phyloP scores from a whole-genome alignment of 2,329 filamentous ascomycete genomes.

The Colletotrichum sp. region DNA sequence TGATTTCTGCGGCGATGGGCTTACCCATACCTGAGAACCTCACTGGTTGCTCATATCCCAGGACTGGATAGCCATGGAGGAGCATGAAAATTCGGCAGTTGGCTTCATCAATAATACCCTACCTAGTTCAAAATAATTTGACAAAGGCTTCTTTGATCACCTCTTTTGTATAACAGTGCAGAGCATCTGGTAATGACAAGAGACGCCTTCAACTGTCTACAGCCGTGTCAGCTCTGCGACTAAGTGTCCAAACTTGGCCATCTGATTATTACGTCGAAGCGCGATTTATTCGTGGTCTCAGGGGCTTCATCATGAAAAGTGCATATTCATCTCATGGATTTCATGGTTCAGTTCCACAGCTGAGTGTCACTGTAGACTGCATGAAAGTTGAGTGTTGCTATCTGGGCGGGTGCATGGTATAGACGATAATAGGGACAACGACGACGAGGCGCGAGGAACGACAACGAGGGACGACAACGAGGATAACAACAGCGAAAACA shows the following conservation, averaged over 20 bases:
- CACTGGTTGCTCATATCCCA: fast-evolving
- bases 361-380: not conserved
- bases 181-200: not conserved
- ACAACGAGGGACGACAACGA: too few species aligned
- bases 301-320: not conserved
- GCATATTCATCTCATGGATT: too few species aligned
- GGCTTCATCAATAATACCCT: not conserved
- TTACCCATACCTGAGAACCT: not conserved
- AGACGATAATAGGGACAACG: too few species aligned
- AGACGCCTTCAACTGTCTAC: not conserved
- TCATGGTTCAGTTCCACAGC: not conserved
- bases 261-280: not conserved
- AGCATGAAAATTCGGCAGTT: not conserved
- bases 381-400: not conserved
- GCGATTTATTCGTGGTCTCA: fast-evolving
- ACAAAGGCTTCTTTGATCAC: not conserved
- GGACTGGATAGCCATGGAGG: fast-evolving
- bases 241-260: fast-evolving
- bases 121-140: not conserved
- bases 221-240: fast-evolving
- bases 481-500: too few species aligned
- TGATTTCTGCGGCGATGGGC: not conserved
- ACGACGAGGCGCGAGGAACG: too few species aligned
- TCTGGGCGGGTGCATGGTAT: too few species aligned
- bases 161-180: fast-evolving